These are phyloP conservation scores for Microsporum canis DNA, from an alignment of 2,329 filamentous ascomycete genomes.

Conservation along the genomic window DNA sequence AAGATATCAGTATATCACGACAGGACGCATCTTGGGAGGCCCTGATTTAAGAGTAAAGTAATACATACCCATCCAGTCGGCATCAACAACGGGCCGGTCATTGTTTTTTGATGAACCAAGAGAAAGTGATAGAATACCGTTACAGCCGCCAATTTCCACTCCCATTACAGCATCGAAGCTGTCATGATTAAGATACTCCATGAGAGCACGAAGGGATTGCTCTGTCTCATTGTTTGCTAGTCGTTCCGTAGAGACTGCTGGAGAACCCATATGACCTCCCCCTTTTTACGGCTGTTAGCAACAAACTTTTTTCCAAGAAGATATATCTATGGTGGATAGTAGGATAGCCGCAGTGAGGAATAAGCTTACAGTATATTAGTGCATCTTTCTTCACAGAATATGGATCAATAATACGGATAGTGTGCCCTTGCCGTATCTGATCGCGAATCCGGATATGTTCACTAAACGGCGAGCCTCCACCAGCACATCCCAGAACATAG, in stretches of 20 bases:
- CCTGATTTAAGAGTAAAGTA: background rate
- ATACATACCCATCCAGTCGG: conserved; percentile 35
- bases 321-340: too few species aligned
- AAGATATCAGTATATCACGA: conserved; percentile 14
- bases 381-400: conserved; percentile 36
- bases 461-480: conserved; percentile 38
- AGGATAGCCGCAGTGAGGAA: conserved; percentile 15
- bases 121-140: conserved; percentile 49
- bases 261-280: conserved; percentile 49
- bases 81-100: conserved; percentile 37
- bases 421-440: conserved; percentile 30
- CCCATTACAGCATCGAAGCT: conserved; percentile 48
- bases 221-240: conserved; percentile 44
- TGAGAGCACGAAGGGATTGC: conserved; percentile 39
- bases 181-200: conserved; percentile 37
- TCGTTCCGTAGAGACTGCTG: conserved; percentile 51
- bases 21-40: conserved; percentile 34
- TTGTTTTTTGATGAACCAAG: conserved; percentile 45
- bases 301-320: background rate
- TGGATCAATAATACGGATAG: conserved; percentile 32
- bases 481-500: conserved; percentile 40
- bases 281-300: conserved; percentile 17
- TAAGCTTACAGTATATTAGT: conserved; percentile 35
- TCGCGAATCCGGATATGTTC: conserved; percentile 35
- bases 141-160: conserved; percentile 56